phyloP scores from a whole-genome alignment of 75 land plant genomes.

The Pinus albicaulis region DNA sequence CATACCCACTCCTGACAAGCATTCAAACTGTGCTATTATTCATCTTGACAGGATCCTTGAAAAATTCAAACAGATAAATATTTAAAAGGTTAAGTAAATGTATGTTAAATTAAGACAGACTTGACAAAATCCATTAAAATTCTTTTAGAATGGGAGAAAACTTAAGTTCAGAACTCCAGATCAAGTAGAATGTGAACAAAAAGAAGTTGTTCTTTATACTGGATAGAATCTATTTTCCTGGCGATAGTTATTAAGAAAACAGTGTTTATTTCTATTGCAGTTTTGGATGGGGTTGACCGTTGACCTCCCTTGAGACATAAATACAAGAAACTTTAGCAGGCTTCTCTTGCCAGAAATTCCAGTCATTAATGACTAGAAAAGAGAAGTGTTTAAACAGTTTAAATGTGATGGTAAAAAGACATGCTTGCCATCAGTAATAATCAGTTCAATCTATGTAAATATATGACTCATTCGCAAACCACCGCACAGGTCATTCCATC shows the following conservation, averaged over 20 bases:
- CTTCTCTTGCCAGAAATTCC: background rate
- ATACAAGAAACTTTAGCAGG: background rate
- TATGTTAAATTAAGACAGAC: background rate
- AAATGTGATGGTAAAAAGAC: background rate
- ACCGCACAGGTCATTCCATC: background rate
- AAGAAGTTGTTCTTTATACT: background rate
- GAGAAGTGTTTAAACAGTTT: background rate
- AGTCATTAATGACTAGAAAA: background rate
- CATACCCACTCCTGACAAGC: background rate
- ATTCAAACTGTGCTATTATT: background rate
- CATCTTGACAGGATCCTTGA: background rate
- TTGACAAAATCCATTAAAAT: background rate
- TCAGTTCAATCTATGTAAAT: too few species aligned
- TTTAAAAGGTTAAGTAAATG: background rate
- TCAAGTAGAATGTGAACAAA: background rate
- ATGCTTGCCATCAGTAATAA: background rate
- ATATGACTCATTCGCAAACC: background rate
- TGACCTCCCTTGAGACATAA: background rate
- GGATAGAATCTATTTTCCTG: background rate
- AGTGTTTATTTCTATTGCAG: background rate
- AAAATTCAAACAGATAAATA: background rate
- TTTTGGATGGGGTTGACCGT: background rate
- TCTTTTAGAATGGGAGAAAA: background rate
- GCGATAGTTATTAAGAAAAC: background rate
- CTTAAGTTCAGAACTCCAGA: background rate